A percentile compares a stretch with the other conserved stretches of the same genome.
phyloP scores from a whole-genome alignment of 2,329 filamentous ascomycete species.

The Aspergillus fijiensis region DNA sequence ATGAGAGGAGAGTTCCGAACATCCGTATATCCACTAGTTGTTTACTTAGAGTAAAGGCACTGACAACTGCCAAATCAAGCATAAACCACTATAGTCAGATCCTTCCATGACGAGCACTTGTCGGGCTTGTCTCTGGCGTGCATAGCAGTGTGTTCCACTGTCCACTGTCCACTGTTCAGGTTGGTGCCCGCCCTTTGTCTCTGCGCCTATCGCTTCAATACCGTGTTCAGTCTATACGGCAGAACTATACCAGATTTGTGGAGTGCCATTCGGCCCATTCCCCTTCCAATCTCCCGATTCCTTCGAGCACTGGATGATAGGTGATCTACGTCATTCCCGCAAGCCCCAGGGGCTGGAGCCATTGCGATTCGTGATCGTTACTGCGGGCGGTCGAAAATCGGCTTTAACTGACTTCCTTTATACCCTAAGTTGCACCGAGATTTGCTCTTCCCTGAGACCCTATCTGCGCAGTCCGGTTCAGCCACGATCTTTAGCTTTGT shows the following conservation, averaged over 20 bases:
- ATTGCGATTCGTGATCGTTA: not conserved
- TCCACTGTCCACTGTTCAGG: no score
- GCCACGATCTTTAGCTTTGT: not conserved
- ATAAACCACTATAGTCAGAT: not conserved
- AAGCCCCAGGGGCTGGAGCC: not conserved
- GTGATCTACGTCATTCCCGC: constrained; percentile 4
- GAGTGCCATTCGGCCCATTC: not conserved
- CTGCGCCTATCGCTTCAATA: constrained; percentile 3
- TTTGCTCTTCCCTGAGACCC: not conserved
- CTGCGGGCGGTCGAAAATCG: not conserved
- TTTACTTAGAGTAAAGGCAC: not conserved
- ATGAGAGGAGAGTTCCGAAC: not conserved
- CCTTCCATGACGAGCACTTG: not conserved
- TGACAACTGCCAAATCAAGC: not conserved
- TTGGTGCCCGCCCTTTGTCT: not conserved
- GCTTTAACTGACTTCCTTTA: not conserved
- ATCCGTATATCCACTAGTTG: not conserved
- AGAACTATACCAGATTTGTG: constrained; percentile 1
- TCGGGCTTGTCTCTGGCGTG: not conserved
- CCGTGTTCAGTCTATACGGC: not conserved
- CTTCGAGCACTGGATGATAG: not conserved
- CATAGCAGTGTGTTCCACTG: not conserved
- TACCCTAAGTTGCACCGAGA: not conserved
- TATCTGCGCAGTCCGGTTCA: constrained; percentile 5
- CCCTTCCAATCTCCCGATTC: not conserved